Base-by-base conservation (phyloP, 306 rosid genomes). In the Trichosanthes cucumerina region DNA sequence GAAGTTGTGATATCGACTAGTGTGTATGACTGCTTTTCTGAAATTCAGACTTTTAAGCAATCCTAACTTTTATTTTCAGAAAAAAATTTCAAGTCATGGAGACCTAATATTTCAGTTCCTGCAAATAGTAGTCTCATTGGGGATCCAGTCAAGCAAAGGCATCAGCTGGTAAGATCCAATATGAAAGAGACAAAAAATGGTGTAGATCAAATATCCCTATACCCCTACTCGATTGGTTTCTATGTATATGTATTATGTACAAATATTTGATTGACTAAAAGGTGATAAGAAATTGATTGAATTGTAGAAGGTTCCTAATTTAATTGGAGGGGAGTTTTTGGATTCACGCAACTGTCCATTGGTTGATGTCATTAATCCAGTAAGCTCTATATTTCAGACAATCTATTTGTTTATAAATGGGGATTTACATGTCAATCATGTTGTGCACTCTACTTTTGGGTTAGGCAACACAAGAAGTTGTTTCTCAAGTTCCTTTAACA, bases 381-480 rank as follows among this genome's bases (percentile, higher is more conserved):
- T 91, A 86, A 89, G 93, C 76, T 80, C 57, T 69, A 77, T 39
- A 52, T 57, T 80, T 71, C 82, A 59, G 72, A 57, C 10, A 38
- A n/a, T 28, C 41, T 10, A 81, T 52, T 72, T 76, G 43, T 28
- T 84, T 15, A 49, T 68, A 53, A n/a, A n/a, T 41, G 34, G 56
- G 49, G 39, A 19, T 77, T 59, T 74, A 73, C 60, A 16, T 78
- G 38, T 52, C 56, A n/a, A 26, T 41, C 15, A 62, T 85, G 44
- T 63, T 80, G 70, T 69, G 38, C 80, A 52, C 39, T 81, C 47
- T 75, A 68, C 49, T 78, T 60, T 84, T 83, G 80, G 14, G 52
- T 47, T 64, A 88, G 97, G 97, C 97, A 46, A 90, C 97, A 77
- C 97, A 90, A 86, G 93, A 92, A 80, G 84, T 88, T 85, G 93